Evolutionary conservation across 768 basidiomycete species (phyloP).

Genomic region (Tulasnella sp.): DNA sequence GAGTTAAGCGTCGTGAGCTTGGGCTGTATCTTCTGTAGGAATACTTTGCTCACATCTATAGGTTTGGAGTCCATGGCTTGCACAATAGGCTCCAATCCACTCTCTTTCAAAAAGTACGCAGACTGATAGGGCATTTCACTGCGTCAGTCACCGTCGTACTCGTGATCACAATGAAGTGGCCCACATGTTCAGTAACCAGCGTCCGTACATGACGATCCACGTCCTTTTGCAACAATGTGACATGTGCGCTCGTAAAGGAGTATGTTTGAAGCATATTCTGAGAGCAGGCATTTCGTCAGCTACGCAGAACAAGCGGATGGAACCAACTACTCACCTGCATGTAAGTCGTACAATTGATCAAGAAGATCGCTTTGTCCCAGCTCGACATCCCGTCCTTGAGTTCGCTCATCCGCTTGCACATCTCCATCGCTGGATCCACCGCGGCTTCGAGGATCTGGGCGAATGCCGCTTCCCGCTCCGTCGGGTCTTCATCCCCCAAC

Average conservation of each 20-base stretch:
- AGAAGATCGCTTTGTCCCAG: conserved; percentile 78
- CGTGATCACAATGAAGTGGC: conserved; percentile 18
- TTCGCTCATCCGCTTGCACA: conserved; percentile 57
- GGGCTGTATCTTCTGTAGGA: too few relatives aligned
- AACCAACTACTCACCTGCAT: conserved; percentile 46
- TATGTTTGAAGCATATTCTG: conserved; percentile 58
- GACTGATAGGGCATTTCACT: conserved; percentile 22
- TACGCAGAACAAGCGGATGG: background rate
- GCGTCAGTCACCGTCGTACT: background rate
- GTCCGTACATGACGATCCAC: conserved; percentile 50
- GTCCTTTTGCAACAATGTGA: conserved; percentile 41
- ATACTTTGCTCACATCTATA: conserved; percentile 23
- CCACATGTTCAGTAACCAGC: conserved; percentile 75
- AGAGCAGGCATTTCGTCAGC: background rate
- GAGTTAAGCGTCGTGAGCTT: background rate
- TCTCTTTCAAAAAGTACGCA: conserved; percentile 27
- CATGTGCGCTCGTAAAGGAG: conserved; percentile 54
- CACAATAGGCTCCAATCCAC: conserved; percentile 31
- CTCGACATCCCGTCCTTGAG: conserved; percentile 40
- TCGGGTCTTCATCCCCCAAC: conserved; percentile 42
- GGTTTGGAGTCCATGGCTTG: conserved; percentile 26
- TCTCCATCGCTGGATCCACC: conserved; percentile 71
- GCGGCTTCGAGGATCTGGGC: conserved; percentile 69
- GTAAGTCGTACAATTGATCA: conserved; percentile 78
- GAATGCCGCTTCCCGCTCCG: conserved; percentile 36